phyloP scores from a whole-genome alignment of 306 rosid species.

The Arachis hypogaea region DNA sequence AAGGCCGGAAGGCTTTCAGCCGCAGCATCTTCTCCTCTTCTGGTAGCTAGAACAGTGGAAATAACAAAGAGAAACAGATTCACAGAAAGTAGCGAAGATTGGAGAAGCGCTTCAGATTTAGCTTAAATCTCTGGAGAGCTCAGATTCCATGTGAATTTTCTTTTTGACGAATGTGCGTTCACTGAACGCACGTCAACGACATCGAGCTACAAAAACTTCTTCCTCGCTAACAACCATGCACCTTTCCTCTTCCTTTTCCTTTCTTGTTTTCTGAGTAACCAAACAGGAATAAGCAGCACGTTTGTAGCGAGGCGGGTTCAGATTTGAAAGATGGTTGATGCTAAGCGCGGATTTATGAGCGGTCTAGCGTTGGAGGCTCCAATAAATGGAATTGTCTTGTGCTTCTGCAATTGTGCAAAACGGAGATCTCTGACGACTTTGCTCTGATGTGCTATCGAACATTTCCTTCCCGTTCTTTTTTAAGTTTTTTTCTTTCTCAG shows the following conservation, averaged over 20 bases:
- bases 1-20: constrained; percentile 84
- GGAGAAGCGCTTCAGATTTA: constrained; percentile 30
- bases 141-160: constrained; percentile 7
- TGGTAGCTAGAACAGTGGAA: not conserved
- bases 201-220: not conserved
- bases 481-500: not conserved
- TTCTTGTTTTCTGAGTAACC: constrained; percentile 32
- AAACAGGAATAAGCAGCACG: constrained; percentile 21
- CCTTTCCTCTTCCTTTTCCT: constrained; percentile 11
- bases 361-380: not conserved
- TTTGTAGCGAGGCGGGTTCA: not conserved
- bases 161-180: constrained; percentile 45
- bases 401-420: not conserved
- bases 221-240: constrained; percentile 17
- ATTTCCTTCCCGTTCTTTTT: not conserved
- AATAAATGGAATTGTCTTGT: not conserved
- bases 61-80: constrained; percentile 22
- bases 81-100: constrained; percentile 31
- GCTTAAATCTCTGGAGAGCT: constrained; percentile 31
- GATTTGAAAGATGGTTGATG: not conserved
- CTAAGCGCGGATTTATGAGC: not conserved
- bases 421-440: constrained; percentile 26
- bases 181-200: constrained; percentile 32
- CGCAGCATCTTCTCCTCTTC: constrained; percentile 64
- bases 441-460: not conserved